Base-by-base conservation (phyloP, 164 flowering plant genomes). In the Umbellularia californica region DNA sequence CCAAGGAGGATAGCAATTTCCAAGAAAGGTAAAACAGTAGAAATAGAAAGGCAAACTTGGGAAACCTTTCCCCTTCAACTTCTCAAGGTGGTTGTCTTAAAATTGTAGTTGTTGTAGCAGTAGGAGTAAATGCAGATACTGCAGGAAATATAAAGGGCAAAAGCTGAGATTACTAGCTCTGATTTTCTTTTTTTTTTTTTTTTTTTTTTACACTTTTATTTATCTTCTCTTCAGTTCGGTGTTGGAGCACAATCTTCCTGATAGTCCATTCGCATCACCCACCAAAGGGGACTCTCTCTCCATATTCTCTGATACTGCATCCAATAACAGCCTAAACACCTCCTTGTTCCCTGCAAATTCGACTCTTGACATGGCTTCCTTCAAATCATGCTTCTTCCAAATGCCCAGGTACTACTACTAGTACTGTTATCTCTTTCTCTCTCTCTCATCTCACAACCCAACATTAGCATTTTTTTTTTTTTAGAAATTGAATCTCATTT, bases 261-360 rank as follows among this genome's bases (percentile, higher is more conserved):
- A 95, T 70, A 92, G 88, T 50, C 98, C 89, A 9, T 95, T 95
- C 74, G 94, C 98, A 23, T 92, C 94, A 22, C 91, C 97, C 2
- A 82, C 86, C 22, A 87, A 82, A 78, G 80, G 78, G 2, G 84
- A 84, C 6, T 68, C 76, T 69, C 19, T 75, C 2, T 74, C 88
- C 19, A 50, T 73, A 47, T 73, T 73, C 70, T 50, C 47, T 22
- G 70, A 65, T 17, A 27, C 68, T 2, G 55, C 52, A 15, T 47
- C 47, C 20, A 14, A 15, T 35, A 33, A 15, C 68, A 30, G 50
- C 30, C 79, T 60, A 6, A 69, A 87, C 60, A 76, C 88, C 1
- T 65, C 88, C 4, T 51, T 87, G 66, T 70, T 82, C 60, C 86
- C 89, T 3, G 85, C 90, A 17, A 71, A 83, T 63, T 79, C 92